Evolutionary conservation across 495 filamentous ascomycete species (phyloP).

Genomic region (Sordaria brevicollis): DNA sequence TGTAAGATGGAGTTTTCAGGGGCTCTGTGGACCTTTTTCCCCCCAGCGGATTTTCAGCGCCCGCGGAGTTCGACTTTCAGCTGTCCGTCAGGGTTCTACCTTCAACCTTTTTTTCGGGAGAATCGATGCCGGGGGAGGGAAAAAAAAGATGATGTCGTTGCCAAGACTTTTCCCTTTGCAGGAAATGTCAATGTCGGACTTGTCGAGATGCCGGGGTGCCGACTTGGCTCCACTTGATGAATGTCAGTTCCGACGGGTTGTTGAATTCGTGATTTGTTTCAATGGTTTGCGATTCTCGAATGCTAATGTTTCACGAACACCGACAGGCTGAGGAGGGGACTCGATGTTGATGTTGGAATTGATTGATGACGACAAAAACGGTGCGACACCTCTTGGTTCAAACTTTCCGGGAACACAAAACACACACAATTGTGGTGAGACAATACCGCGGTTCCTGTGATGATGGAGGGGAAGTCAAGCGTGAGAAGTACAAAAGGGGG

Average conservation of each 20-base stretch:
- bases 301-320: neutral
- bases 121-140: neutral
- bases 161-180: too few species aligned
- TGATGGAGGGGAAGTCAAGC: neutral
- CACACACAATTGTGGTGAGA: neutral
- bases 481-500: neutral
- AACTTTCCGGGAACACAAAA: neutral
- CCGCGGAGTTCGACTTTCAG: too few species aligned
- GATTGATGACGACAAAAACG: neutral
- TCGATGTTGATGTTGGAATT: neutral
- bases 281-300: too few species aligned
- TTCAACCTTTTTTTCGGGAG: neutral
- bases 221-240: neutral
- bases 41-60: too few species aligned
- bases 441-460: neutral
- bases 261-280: neutral
- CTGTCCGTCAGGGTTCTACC: neutral
- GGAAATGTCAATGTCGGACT: too few species aligned
- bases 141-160: neutral
- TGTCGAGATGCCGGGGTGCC: neutral
- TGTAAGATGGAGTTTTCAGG: neutral
- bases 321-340: too few species aligned
- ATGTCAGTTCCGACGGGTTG: neutral
- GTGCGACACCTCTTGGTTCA: neutral
- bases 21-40: neutral